Base-by-base conservation (phyloP, 2,329 filamentous ascomycete species). In the Trichoderma afroharzianum region DNA sequence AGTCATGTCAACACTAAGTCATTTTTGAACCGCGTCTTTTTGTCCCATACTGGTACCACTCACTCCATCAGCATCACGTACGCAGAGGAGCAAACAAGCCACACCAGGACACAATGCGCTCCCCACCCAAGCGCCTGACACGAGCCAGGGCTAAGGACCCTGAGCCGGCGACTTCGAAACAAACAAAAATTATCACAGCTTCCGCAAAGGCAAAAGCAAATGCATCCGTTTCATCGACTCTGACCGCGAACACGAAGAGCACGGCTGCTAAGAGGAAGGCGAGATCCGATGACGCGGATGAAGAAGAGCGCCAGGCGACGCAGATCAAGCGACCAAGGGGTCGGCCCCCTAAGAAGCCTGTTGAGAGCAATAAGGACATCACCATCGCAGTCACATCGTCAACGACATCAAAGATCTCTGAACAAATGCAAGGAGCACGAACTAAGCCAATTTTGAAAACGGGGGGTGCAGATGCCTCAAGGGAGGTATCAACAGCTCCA, bases 91-190 rank as follows among this genome's bases (percentile, higher is more conserved):
- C 66, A 74, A 88, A 32, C 59, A 64, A 64, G 36, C 66, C n/a
- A 71, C 47, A 30, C 15, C 66, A 36, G 15, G 39, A 62, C 55
- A 32, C 55, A 15, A 77, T 90, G 87, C 85, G 87, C 74, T 89
- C 86, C 72, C 87, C 88, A 66, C 88, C 88, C 43, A 88, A 88
- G 80, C 86, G 88, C 74, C 84, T 89, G 76, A 90, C 88, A 73
- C 85, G 88, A 66, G 81, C 84, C 59, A 80, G 84, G 71, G 83
- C 83, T 57, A 85, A 82, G 77, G 78, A 78, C 39, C 77, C 75
- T 68, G 81, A 84, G 71, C 24, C 62, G 6, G 77, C 79, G 55
- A 76, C 79, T 47, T 75, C 76, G 12, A 82, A 84, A 75, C 81
- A 82, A 2, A 82, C 84, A 72, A 86, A 81, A 72, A 82, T 85